Percentiles rank a stretch among this genome's conserved stretches.
phyloP scores from a whole-genome alignment of 108 stramenopile genomes.

The Fistulifera pelliculosa region DNA sequence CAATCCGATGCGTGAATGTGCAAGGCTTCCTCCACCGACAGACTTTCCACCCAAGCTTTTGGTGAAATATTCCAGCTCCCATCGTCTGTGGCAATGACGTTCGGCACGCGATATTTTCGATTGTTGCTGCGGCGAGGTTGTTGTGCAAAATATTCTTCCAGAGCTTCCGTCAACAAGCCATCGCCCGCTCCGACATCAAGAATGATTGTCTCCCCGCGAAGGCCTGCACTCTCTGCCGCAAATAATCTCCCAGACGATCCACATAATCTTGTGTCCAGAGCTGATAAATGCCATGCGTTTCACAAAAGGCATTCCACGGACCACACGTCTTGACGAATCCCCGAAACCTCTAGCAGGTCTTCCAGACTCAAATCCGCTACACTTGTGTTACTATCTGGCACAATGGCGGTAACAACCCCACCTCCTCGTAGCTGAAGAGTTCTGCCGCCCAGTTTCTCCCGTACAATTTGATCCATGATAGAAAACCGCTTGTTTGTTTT shows the following conservation, averaged over 20 bases:
- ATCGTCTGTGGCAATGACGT: slow-evolving; percentile 64
- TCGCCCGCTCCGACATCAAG: slow-evolving; percentile 83
- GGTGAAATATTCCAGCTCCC: slow-evolving; percentile 58
- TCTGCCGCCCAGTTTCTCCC: too few relatives aligned
- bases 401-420: slow-evolving; percentile 5
- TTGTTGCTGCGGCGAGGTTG: background rate
- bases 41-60: slow-evolving; percentile 45
- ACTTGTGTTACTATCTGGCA: slow-evolving; percentile 14
- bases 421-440: background rate
- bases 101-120: slow-evolving; percentile 18
- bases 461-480: slow-evolving; percentile 2
- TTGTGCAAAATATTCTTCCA: slow-evolving; percentile 40
- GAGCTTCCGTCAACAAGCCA: slow-evolving; percentile 54
- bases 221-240: slow-evolving; percentile 14
- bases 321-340: slow-evolving; percentile 44
- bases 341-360: slow-evolving; percentile 37
- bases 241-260: slow-evolving; percentile 54
- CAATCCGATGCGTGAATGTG: slow-evolving; percentile 29
- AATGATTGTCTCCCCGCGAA: slow-evolving; percentile 30
- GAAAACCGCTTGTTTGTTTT: background rate
- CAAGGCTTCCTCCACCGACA: slow-evolving; percentile 41
- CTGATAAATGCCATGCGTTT: slow-evolving; percentile 66
- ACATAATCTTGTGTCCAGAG: slow-evolving; percentile 74
- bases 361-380: slow-evolving; percentile 21
- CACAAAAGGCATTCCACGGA: slow-evolving; percentile 69